These are phyloP conservation scores for Candida taoyuanica DNA, from an alignment of 805 yeast genomes.

Conservation along the genomic window DNA sequence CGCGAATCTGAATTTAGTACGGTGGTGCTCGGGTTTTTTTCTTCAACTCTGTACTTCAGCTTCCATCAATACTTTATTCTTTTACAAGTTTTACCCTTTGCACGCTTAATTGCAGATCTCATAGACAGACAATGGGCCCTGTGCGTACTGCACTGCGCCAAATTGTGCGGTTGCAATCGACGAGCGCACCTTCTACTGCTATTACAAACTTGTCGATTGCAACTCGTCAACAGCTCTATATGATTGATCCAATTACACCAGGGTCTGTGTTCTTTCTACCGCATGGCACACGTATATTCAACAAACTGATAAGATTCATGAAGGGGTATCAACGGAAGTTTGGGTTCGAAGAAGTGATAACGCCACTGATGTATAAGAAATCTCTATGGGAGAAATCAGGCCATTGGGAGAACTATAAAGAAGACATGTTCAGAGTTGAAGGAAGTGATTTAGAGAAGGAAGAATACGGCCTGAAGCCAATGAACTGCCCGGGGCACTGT, in stretches of 20 bases:
- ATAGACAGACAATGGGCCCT: no score
- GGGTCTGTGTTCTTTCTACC: constrained; percentile 92
- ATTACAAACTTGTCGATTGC: constrained; percentile 25
- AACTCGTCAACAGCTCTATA: constrained; percentile 64
- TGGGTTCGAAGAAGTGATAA: constrained; percentile 88
- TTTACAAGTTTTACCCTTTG: no score
- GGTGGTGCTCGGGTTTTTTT: background rate
- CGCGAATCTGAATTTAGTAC: no score
- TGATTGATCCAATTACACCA: constrained; percentile 78
- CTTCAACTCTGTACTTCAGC: background rate
- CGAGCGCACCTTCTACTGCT: constrained; percentile 17
- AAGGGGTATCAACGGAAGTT: constrained; percentile 72
- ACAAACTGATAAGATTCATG: constrained; percentile 76
- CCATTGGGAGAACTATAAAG: constrained; percentile 92
- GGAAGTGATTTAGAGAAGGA: constrained; percentile 43
- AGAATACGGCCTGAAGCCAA: constrained; percentile 82
- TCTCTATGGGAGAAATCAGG: constrained; percentile 88
- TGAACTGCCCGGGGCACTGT: constrained; percentile 97
- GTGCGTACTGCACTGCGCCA: no score
- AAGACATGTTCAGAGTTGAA: constrained; percentile 88
- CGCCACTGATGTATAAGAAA: constrained; percentile 83
- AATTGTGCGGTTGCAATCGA: constrained; percentile 5
- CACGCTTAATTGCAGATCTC: no score
- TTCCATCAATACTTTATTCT: no score
- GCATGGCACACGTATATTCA: constrained; percentile 84